Base-by-base conservation (phyloP, 345 rosid genomes). In the Sisymbrium altissimum region DNA sequence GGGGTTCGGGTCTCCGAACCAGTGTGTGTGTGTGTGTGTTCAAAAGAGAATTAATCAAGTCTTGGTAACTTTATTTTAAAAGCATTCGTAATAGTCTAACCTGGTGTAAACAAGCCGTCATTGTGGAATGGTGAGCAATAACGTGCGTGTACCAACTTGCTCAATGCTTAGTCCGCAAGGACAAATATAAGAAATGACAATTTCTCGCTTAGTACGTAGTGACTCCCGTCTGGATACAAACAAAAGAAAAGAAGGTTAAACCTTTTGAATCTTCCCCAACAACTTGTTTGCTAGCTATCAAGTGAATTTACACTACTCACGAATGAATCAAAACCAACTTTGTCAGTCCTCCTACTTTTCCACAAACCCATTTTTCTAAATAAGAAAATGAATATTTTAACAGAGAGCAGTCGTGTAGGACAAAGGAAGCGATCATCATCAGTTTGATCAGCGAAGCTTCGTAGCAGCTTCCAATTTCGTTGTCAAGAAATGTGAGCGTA, bases 61-160 rank as follows among this genome's bases (percentile, higher is more conserved):
- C 6, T 9, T 36, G 49, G 52, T 49, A 62, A 18, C 10, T 36
- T 11, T 38, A 12, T n/a, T 36, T 15, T 0, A 10, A 23, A 49
- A 38, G 60, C 49, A 62, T 50, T 18, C 7, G 12, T 9, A 30
- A 8, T 29, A 32, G 12, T 55, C 23, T 36, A 43, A 17, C 15
- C 21, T 39, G 61, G 52, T 74, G 73, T 58, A 67, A 67, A 66
- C 61, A 35, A 67, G 79, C 79, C 79, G 79, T 67, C 79, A 68
- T 59, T 50, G 62, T 75, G 52, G 79, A 75, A 75, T 19, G 54
- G 32, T 41, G 44, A 39, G 68, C 39, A 67, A 25, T 59, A 40
- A 12, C 73, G 63, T 74, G 55, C 53, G 72, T 58, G 35, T 48
- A 49, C 78, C 78, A 67, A 67, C 60, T 75, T 75, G 73, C 44